phyloP scores from a whole-genome alignment of 192 early-diverging fungal species.

The Linnemannia elongata region DNA sequence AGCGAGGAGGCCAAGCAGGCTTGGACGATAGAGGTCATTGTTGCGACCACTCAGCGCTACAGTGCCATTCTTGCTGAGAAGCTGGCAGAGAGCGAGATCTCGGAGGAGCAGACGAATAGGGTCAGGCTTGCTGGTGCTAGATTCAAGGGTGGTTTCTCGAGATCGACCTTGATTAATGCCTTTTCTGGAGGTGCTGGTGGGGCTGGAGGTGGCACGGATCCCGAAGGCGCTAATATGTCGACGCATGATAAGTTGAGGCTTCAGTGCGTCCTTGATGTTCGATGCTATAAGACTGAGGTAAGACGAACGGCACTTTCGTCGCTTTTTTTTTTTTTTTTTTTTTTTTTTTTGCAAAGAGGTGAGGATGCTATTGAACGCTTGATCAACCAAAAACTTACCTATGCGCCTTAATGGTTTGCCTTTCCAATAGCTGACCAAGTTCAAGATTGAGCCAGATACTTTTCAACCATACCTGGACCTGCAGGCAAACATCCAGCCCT shows the following conservation, averaged over 20 bases:
- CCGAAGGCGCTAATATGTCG: conserved; percentile 48
- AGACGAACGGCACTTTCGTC: neutral
- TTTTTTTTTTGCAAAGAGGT: neutral
- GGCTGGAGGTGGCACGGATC: conserved; percentile 3
- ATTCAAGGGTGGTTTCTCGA: neutral
- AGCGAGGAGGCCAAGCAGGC: conserved; percentile 25
- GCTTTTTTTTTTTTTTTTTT: neutral
- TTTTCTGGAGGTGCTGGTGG: conserved; percentile 8
- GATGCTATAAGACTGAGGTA: conserved; percentile 66
- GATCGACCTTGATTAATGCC: conserved; percentile 3
- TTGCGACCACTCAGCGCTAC: conserved; percentile 60
- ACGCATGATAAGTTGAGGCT: conserved; percentile 71
- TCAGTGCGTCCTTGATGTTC: conserved; percentile 67
- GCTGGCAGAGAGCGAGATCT: conserved; percentile 47
- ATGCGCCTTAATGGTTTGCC: neutral
- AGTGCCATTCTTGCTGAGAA: conserved; percentile 37
- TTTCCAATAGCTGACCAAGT: conserved; percentile 23
- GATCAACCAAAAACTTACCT: neutral
- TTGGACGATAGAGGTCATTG: conserved; percentile 53
- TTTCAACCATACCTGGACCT: conserved; percentile 39
- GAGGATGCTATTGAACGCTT: neutral
- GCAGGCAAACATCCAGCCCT: conserved; percentile 25
- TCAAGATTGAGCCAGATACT: conserved; percentile 29
- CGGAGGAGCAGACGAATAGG: conserved; percentile 17
- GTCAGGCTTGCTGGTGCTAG: conserved; percentile 18